Evolutionary conservation across 768 basidiomycete species (phyloP), one percentile per base, ranked within the genome.

Genomic region (Clavaria fumosa): DNA sequence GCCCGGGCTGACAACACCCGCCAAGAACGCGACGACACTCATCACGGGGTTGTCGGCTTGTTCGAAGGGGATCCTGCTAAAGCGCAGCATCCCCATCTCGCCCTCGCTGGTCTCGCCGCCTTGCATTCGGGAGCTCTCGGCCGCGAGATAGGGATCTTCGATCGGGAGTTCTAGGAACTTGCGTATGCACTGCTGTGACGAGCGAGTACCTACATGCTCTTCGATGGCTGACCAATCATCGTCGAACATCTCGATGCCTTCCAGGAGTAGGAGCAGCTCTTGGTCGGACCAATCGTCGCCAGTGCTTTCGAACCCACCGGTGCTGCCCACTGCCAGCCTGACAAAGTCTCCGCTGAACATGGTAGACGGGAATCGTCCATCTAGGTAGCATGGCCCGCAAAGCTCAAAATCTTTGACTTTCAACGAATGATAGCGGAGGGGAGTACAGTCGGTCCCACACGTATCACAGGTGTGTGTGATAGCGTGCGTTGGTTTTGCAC

Each of bases 281-380:
- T 90, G 81, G 52, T 95, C 91, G 1, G 75, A 67, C 95, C 95
- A 99, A 42, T 80, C 75, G 39, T 76, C 77, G 20, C 65, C 67
- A 11, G 43, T 45, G 21, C 66, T 53, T 44, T 61, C 45, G 36
- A 67, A 58, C 38, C 57, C 66, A 45, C 50, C 63, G 43, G 55
- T 52, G 11, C 54, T 52, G 5, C 58, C 55, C 10, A 57, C 54
- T 4, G 79, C 72, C 45, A 90, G 69, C 51, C 83, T 85, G 46
- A 97, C 84, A 57, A 99, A 99, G 60, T 96, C 93, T 9, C 93
- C 93, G 28, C 82, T 84, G 62, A 88, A 96, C 81, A 97, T 88
- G 21, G 75, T 77, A 0, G 84, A 84, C 0, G 95, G 90, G 67
- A 99, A 99, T 32, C 95, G 84, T 2, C 93, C 95, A 42, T 91